A percentile compares a stretch with the other conserved stretches of the same genome.
These are phyloP conservation scores for Hypoxylon intermedium DNA, from an alignment of 495 filamentous ascomycete species.

Conservation along the genomic window DNA sequence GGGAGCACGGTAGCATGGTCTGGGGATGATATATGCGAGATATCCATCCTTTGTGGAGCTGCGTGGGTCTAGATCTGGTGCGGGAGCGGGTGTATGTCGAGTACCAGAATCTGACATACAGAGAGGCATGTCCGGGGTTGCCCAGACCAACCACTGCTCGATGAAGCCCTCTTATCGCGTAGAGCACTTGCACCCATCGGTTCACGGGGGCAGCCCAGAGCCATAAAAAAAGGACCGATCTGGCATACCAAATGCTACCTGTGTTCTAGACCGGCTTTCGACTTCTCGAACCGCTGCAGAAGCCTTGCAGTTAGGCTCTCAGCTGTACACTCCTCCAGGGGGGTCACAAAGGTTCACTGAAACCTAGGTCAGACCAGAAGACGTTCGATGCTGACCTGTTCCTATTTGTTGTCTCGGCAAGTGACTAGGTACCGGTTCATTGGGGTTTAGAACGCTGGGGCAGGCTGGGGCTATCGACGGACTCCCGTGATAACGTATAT, in stretches of 20 bases:
- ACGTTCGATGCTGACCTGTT: conserved; percentile 36
- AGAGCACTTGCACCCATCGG: conserved; percentile 16
- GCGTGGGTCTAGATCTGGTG: conserved; percentile 34
- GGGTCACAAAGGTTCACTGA: conserved; percentile 32
- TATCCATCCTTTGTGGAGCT: conserved; percentile 32
- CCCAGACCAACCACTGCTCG: conserved; percentile 15
- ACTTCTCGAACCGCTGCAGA: conserved; percentile 29
- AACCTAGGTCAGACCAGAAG: conserved; percentile 35
- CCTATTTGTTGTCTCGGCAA: conserved; percentile 23
- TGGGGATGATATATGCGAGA: conserved; percentile 31
- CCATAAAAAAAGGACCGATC: conserved; percentile 40
- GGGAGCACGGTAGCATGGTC: conserved; percentile 7
- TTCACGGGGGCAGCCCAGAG: conserved; percentile 22
- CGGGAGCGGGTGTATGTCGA: conserved; percentile 22
- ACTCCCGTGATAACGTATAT: conserved; percentile 30
- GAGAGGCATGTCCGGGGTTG: conserved; percentile 24
- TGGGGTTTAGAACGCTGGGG: conserved; percentile 13
- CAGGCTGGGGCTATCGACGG: conserved; percentile 8
- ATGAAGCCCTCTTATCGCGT: conserved; percentile 27
- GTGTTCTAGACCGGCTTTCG: conserved; percentile 34
- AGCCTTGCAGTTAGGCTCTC: conserved; percentile 27
- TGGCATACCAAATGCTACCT: conserved; percentile 21
- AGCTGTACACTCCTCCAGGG: conserved; percentile 13
- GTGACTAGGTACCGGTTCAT: conserved; percentile 19
- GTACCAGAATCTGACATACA: conserved; percentile 34